Base-by-base conservation (phyloP, 2,329 filamentous ascomycete species). In the Penicillium sp. region DNA sequence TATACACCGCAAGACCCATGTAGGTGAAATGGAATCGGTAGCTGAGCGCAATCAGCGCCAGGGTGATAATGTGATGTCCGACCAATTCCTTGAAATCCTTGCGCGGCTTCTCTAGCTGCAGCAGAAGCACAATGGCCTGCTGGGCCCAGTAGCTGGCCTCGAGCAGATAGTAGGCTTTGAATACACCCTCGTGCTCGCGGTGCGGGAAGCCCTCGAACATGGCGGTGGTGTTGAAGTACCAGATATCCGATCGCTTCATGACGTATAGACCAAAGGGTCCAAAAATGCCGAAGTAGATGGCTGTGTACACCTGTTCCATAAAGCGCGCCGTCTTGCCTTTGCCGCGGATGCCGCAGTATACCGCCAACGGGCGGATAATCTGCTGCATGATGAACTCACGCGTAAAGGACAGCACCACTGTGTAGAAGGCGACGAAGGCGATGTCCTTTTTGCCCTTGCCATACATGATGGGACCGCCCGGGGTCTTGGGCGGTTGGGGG, bases 21-120 rank as follows among this genome's bases (percentile, higher is more conserved):
- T 95, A 92, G 18, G 90, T 95, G 71, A 96, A 97, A 73, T 97
- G 91, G 77, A 95, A 97, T 53, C 89, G 84, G 74, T 96, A 97
- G 75, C 88, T 93, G 65, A 92, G 75, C 50, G 74, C 86, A 59
- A 97, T 95, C 61, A 97, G 79, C 18, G 84, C 76, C 52, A 97
- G 75, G 18, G 89, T 95, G 67, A 96, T 88, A 60, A 96, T 85
- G 70, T 97, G 91, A 70, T 97, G 91, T 47, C 85, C 83, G 44
- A 95, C 88, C 46, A 96, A 80, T 76, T 96, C 91, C 73, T 89
- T 91, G 73, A 92, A 96, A 72, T 97, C 91, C 76, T 95, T 96
- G 53, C 91, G 78, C 25, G 88, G 91, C 78, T 95, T 95, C 78
- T 97, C 91, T 71, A 95, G 80, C 69, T 88, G 88, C 45, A 96